A percentile compares a stretch with the other conserved stretches of the same genome.
Conservation (phyloP, 345 rosid genomes). For the rapeseed (Brassica napus) region DNA sequence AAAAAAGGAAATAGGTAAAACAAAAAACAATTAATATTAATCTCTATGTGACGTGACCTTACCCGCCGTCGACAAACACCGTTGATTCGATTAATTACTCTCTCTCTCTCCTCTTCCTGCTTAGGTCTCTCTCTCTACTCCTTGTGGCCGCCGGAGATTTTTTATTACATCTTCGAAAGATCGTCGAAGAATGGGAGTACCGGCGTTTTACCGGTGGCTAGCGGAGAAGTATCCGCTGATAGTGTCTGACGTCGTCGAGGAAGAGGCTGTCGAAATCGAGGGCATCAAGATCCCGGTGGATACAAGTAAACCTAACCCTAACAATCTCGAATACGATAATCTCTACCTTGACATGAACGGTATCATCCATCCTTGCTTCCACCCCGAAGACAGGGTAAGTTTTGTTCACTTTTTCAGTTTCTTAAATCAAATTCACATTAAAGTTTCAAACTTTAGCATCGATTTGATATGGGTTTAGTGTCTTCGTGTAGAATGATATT, state of each 20-base stretch:
- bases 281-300: conserved; percentile 84
- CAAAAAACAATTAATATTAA: neutral
- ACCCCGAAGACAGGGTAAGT: conserved; percentile 88
- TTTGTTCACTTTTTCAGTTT: neutral
- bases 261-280: conserved; percentile 79
- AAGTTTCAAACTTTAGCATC: neutral
- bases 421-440: neutral
- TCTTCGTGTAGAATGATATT: too few species aligned
- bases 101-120: neutral
- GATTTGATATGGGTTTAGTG: neutral
- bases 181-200: conserved; percentile 74
- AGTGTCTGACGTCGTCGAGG: conserved; percentile 83
- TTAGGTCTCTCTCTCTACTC: conserved; percentile 5
- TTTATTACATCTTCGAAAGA: neutral
- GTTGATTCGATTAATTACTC: neutral
- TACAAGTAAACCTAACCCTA: conserved; percentile 87
- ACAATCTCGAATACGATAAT: conserved; percentile 82
- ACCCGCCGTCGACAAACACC: conserved; percentile 11
- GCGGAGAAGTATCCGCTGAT: conserved; percentile 92
- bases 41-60: conserved; percentile 16
- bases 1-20: neutral
- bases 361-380: conserved; percentile 97
- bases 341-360: conserved; percentile 98
- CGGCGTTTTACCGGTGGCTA: conserved; percentile 93
- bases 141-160: conserved; percentile 8